Evolutionary conservation across 208 protist genomes (phyloP).

Genomic region (Crithidia expoeki): DNA sequence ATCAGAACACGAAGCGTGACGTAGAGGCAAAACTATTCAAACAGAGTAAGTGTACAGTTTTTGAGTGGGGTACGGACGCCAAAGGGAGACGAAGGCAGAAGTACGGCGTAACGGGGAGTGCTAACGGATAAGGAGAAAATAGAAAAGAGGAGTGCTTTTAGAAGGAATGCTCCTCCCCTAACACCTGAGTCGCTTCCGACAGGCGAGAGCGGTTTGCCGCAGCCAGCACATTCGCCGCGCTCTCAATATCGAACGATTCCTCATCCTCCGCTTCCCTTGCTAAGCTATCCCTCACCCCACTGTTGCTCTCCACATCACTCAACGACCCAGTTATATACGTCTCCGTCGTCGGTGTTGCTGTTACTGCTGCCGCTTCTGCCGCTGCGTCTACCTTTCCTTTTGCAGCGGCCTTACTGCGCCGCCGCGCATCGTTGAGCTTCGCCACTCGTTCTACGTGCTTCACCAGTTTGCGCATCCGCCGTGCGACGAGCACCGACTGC

Average conservation of each 20-base stretch:
- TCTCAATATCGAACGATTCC: conserved; percentile 18
- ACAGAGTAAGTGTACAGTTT: too few relatives aligned
- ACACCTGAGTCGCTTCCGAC: conserved; percentile 16
- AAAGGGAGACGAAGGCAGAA: background rate
- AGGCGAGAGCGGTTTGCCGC: background rate
- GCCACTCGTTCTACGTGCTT: conserved; percentile 72
- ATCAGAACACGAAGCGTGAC: too few relatives aligned
- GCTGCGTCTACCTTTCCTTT: conserved; percentile 16
- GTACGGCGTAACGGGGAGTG: background rate
- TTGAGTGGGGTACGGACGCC: too few relatives aligned
- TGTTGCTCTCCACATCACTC: background rate
- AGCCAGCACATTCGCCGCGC: conserved; percentile 6
- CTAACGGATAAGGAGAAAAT: background rate
- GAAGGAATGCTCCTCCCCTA: conserved; percentile 34
- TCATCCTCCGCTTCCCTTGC: background rate
- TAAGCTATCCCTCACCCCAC: background rate
- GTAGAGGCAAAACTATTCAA: too few relatives aligned
- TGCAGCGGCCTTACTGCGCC: conserved; percentile 32
- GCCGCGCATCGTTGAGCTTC: conserved; percentile 59
- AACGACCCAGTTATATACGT: background rate
- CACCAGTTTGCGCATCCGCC: conserved; percentile 85
- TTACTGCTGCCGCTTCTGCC: conserved; percentile 19
- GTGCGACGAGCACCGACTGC: conserved; percentile 80
- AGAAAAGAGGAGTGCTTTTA: conserved; percentile 5
- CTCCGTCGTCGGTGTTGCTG: background rate